Conservation (phyloP, 768 basidiomycete genomes). For the Leccinum ochraceum region DNA sequence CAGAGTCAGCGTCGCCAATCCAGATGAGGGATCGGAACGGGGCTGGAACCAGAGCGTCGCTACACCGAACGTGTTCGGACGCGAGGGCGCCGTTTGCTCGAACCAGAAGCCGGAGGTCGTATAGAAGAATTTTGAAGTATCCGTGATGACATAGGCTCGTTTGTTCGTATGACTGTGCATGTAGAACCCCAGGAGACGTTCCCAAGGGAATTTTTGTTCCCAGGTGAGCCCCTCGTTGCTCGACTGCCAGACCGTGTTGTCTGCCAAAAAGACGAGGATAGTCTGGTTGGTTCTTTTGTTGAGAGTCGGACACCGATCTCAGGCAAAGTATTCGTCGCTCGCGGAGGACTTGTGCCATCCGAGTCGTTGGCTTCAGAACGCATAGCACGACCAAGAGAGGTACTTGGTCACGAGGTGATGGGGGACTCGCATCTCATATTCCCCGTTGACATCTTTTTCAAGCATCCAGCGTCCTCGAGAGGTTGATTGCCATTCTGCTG, state of each 20-base stretch:
- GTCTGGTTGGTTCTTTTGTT: conserved; percentile 45
- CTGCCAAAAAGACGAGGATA: conserved; percentile 76
- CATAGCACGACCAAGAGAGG: too few relatives aligned
- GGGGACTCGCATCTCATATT: too few relatives aligned
- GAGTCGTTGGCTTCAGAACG: too few relatives aligned
- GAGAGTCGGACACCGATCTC: too few relatives aligned
- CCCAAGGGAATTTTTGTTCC: conserved; percentile 59
- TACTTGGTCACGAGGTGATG: too few relatives aligned
- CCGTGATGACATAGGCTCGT: conserved; percentile 90
- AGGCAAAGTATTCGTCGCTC: too few relatives aligned
- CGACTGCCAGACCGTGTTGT: conserved; percentile 89
- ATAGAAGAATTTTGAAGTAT: conserved; percentile 59
- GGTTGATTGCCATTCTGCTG: too few relatives aligned
- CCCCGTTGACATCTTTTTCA: too few relatives aligned
- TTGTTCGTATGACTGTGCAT: conserved; percentile 80
- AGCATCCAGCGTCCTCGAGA: too few relatives aligned
- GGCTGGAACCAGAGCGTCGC: conserved; percentile 89
- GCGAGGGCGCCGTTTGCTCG: conserved; percentile 64
- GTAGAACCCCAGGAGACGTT: conserved; percentile 79
- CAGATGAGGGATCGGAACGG: conserved; percentile 82
- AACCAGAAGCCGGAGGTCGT: too few relatives aligned
- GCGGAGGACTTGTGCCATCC: too few relatives aligned
- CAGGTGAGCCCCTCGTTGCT: conserved; percentile 94
- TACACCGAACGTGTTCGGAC: conserved; percentile 78
- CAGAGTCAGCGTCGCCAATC: conserved; percentile 77